Evolutionary conservation across 2,329 filamentous ascomycete genomes (phyloP).

Genomic region (Diaporthe vaccinii): DNA sequence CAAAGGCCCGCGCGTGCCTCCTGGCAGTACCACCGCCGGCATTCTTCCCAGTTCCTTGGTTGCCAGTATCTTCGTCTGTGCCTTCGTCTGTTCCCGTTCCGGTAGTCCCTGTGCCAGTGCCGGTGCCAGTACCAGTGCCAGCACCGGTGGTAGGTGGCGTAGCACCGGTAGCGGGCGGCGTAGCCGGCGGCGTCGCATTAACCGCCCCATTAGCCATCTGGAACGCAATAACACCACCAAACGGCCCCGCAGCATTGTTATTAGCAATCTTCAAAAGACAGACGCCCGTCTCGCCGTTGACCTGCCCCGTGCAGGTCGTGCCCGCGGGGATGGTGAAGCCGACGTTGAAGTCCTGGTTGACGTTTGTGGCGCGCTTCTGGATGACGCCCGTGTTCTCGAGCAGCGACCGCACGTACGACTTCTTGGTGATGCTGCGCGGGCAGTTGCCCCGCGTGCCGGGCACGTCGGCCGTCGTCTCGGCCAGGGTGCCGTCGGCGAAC

Average conservation of each 20-base stretch:
- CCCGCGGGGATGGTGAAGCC: conserved; percentile 39
- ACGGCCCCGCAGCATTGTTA: conserved; percentile 42
- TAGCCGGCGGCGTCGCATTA: neutral
- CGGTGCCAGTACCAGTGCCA: neutral
- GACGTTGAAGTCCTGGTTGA: conserved; percentile 37
- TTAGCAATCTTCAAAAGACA: conserved; percentile 45
- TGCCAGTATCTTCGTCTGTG: neutral
- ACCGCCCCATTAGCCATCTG: conserved; percentile 39
- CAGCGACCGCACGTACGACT: conserved; percentile 29
- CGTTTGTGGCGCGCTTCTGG: conserved; percentile 41
- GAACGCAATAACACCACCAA: conserved; percentile 44
- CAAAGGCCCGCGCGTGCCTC: neutral
- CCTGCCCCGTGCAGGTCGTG: conserved; percentile 42
- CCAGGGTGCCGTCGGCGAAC: conserved; percentile 41
- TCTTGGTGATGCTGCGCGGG: conserved; percentile 34
- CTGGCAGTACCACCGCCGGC: neutral
- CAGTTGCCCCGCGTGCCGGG: conserved; percentile 42
- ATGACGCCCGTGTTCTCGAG: conserved; percentile 39
- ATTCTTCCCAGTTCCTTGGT: neutral
- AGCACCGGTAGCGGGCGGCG: neutral
- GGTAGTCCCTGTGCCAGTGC: neutral
- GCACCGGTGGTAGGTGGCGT: neutral
- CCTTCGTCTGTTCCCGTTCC: neutral
- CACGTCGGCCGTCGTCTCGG: conserved; percentile 41
- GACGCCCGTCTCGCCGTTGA: conserved; percentile 37